Conservation (phyloP, 1,284 basidiomycete genomes). For the Ganoderma multipileum region DNA sequence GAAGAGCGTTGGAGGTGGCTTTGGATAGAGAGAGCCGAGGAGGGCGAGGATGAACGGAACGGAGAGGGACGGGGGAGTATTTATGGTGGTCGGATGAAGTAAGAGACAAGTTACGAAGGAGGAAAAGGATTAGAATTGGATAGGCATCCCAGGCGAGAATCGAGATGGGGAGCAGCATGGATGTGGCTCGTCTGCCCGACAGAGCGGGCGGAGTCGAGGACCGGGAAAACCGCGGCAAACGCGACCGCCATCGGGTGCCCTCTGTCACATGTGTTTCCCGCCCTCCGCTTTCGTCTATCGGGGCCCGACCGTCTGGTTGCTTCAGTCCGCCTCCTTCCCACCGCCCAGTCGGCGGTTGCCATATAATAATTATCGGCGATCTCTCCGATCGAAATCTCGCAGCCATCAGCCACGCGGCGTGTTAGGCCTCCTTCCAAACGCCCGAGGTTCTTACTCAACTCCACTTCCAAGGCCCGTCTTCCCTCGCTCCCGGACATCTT, state of each 20-base stretch:
- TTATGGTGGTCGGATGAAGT: constrained; percentile 13
- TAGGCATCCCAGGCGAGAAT: background rate
- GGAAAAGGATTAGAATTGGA: background rate
- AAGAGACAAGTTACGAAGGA: constrained; percentile 9
- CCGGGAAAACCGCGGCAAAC: constrained; percentile 25
- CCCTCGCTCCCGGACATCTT: background rate
- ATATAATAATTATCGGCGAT: constrained; percentile 21
- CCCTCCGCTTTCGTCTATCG: constrained; percentile 2
- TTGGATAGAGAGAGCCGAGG: constrained; percentile 6
- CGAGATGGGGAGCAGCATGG: constrained; percentile 1
- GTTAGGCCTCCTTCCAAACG: constrained; percentile 15
- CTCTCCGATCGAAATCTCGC: constrained; percentile 22
- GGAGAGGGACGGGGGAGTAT: constrained; percentile 16
- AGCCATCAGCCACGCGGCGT: background rate
- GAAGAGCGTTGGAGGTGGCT: background rate
- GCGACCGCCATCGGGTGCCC: too few species aligned
- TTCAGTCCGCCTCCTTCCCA: constrained; percentile 7
- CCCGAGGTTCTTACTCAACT: constrained; percentile 10
- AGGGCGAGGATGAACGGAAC: constrained; percentile 8
- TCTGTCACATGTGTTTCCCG: constrained; percentile 20
- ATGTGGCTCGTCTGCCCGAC: constrained; percentile 15
- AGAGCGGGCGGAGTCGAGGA: constrained; percentile 17
- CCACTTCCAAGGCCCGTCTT: background rate
- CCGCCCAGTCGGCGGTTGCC: constrained; percentile 10
- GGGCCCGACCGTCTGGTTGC: background rate